phyloP scores from a whole-genome alignment of 345 rosid species.

The Aurinia saxatilis region DNA sequence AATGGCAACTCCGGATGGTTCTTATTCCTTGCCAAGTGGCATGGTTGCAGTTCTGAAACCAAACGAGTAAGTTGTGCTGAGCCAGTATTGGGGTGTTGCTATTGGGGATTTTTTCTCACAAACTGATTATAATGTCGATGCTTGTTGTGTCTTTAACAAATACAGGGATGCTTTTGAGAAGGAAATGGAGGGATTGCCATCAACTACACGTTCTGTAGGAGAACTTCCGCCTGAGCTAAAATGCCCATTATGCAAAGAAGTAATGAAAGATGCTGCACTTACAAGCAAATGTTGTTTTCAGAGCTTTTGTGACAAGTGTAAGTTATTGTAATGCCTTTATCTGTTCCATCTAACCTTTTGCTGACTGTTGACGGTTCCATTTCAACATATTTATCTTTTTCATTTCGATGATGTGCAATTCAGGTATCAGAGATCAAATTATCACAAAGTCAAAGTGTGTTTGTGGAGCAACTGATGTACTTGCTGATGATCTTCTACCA shows the following conservation, averaged over 20 bases:
- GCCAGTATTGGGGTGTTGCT: background rate
- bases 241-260: slow-evolving; percentile 92
- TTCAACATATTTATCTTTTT: background rate
- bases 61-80: slow-evolving; percentile 61
- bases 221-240: slow-evolving; percentile 97
- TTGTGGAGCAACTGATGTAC: slow-evolving; percentile 75
- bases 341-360: background rate
- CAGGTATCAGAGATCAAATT: slow-evolving; percentile 86
- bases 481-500: slow-evolving; percentile 96
- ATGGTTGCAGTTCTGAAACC: slow-evolving; percentile 92
- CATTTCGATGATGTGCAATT: slow-evolving; percentile 6
- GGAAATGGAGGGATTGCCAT: slow-evolving; percentile 89
- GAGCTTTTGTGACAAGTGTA: slow-evolving; percentile 87
- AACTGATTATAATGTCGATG: background rate
- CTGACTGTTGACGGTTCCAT: background rate
- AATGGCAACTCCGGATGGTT: slow-evolving; percentile 90
- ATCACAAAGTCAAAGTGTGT: slow-evolving; percentile 72
- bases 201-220: slow-evolving; percentile 79
- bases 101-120: background rate
- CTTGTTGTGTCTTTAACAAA: background rate
- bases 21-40: slow-evolving; percentile 96
- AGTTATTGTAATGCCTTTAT: slow-evolving; percentile 14
- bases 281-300: slow-evolving; percentile 91
- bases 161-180: slow-evolving; percentile 96
- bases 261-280: slow-evolving; percentile 89